Base-by-base conservation (phyloP, 2,329 filamentous ascomycete species). In the Diaporthe citrichinensis region DNA sequence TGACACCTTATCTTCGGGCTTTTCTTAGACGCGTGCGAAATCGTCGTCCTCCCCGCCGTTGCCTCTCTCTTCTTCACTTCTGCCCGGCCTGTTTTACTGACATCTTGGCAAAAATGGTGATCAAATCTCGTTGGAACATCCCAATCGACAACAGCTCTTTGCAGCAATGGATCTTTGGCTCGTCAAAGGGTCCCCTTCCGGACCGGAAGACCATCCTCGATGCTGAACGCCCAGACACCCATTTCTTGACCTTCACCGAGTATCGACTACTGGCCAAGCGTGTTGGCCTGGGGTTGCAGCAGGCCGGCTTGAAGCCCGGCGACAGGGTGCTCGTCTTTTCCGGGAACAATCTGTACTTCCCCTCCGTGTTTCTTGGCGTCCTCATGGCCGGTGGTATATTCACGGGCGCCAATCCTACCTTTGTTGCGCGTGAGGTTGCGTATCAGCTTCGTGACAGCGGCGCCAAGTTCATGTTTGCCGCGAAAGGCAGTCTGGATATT, bases 331-430 rank as follows among this genome's bases (percentile, higher is more conserved):
- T 96, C 62, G 84, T 96, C 28, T 96, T 93, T 83, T 92, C 93
- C 0, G 90, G 91, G 31, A 96, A 96, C 83, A 92, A 90, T 78
- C 83, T 96, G 20, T 94, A 93, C 85, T 94, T 93, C 81, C 93
- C 94, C 0, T 86, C 90, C 0, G 86, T 94, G 1, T 90, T 96
- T 72, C 87, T 95, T 83, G 94, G 94, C 23, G 87, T 94, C 28
- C 87, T 95, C 69, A 95, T 95, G 91, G 93, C 94, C 0, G 94
- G 94, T 5, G 94, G 93, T 2, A 86, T 96, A 72, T 96, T 96
- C 84, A 94, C 92, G 0, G 94, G 94, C 36, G 83, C 83, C 51
- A 84, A 84, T 75, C 83, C 83, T 31, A 76, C 78, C 5, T 83
- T 92, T 78, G 92, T 94, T 0, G 86, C 90, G 0, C 86, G 93